Conservation (phyloP, 768 basidiomycete species). For the Termitomyces sp. region DNA sequence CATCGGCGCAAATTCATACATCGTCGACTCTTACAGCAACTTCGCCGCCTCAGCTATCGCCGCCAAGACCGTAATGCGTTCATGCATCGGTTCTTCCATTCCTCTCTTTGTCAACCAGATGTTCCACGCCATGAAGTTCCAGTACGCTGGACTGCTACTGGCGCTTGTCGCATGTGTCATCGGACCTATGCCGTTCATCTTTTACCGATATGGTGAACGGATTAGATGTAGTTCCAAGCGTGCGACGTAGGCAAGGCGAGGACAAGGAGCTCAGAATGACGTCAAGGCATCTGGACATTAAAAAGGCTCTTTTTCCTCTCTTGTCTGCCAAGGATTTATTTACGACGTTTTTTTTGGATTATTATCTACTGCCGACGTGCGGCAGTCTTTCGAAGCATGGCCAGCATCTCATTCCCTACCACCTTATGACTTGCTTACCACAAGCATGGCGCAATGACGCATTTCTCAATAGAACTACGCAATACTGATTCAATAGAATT, state of each 20-base stretch:
- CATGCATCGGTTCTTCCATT: conserved; percentile 31
- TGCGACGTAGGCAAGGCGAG: conserved; percentile 7
- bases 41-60: conserved; percentile 45
- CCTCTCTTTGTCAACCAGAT: conserved; percentile 37
- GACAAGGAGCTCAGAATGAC: conserved; percentile 8
- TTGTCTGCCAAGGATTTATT: not conserved
- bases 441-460: not conserved
- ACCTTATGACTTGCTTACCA: conserved; percentile 1
- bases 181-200: conserved; percentile 35
- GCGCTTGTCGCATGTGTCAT: conserved; percentile 28
- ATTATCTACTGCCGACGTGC: not conserved
- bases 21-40: conserved; percentile 36
- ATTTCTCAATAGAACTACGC: not conserved
- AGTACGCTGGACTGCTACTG: conserved; percentile 32
- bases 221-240: conserved; percentile 28
- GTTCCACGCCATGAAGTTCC: conserved; percentile 37
- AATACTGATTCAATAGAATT: not conserved
- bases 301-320: not conserved
- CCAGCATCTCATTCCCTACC: conserved; percentile 8
- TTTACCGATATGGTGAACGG: conserved; percentile 33
- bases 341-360: not conserved
- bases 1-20: conserved; percentile 39
- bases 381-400: conserved; percentile 2
- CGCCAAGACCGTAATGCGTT: conserved; percentile 37
- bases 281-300: conserved; percentile 2